Conservation (phyloP, 345 rosid species). For the Eutrema yunnanense region DNA sequence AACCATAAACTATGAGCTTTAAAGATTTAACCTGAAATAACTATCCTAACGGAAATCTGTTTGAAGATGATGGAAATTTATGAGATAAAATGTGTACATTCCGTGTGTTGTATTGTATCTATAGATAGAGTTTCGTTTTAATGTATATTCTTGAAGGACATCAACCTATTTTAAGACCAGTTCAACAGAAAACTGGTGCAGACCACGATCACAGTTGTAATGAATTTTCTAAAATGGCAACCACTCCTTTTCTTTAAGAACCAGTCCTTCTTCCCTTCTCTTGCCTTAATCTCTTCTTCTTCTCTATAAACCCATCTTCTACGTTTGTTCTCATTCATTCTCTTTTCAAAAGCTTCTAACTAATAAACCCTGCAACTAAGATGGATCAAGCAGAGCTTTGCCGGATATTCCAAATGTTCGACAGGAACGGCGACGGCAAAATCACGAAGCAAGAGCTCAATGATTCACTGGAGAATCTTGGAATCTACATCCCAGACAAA, state of each 20-base stretch:
- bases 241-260: constrained; percentile 31
- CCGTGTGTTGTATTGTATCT: not conserved
- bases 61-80: not conserved
- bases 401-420: constrained; percentile 87
- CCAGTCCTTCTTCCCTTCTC: constrained; percentile 11
- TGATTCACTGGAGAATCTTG: constrained; percentile 64
- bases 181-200: constrained; percentile 34
- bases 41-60: constrained; percentile 10
- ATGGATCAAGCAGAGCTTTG: constrained; percentile 75
- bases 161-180: constrained; percentile 25
- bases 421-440: constrained; percentile 75
- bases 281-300: not conserved
- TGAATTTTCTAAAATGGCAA: constrained; percentile 26
- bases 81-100: not conserved
- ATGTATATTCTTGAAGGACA: constrained; percentile 1
- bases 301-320: constrained; percentile 21
- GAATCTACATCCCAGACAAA: constrained; percentile 56
- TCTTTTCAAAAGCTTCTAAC: not conserved
- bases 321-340: constrained; percentile 10
- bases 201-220: constrained; percentile 29
- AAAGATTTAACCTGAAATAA: constrained; percentile 5
- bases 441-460: constrained; percentile 66
- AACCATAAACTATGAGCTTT: not conserved
- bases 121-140: constrained; percentile 11
- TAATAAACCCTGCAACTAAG: not conserved